These are phyloP conservation scores for Sanghuangporus weigelae DNA, from an alignment of 1,284 basidiomycete species.

Conservation along the genomic window DNA sequence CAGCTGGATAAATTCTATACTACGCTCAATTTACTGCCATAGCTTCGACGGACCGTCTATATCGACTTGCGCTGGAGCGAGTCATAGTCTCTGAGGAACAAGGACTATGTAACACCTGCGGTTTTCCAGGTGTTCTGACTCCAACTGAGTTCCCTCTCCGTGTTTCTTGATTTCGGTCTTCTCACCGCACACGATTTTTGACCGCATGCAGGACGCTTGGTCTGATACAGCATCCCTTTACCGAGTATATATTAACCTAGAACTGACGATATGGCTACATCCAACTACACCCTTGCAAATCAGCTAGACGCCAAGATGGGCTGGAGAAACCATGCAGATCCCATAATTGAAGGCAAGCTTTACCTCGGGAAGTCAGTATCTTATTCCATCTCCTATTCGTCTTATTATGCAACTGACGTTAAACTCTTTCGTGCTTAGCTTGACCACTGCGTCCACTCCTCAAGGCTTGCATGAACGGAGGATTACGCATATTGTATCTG, in stretches of 20 bases:
- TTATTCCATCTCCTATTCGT: background rate
- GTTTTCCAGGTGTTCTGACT: background rate
- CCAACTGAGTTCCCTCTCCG: slow-evolving; percentile 10
- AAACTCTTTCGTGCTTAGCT: background rate
- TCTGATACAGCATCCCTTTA: background rate
- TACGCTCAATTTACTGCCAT: background rate
- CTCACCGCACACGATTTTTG: slow-evolving; percentile 2
- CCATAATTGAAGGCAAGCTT: slow-evolving; percentile 17
- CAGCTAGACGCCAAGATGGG: slow-evolving; percentile 10
- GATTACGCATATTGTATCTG: slow-evolving; percentile 18
- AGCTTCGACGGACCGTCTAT: background rate
- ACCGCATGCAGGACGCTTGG: background rate
- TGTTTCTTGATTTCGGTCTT: background rate
- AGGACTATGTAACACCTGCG: slow-evolving; percentile 2
- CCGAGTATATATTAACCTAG: slow-evolving; percentile 4
- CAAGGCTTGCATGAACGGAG: slow-evolving; percentile 13
- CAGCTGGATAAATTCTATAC: background rate
- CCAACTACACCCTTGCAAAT: slow-evolving; percentile 3
- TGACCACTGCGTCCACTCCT: slow-evolving; percentile 16
- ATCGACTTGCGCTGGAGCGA: background rate
- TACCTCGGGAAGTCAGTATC: slow-evolving; percentile 17
- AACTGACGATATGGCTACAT: background rate
- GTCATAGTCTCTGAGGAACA: slow-evolving; percentile 7
- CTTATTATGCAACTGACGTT: background rate
- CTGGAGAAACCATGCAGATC: slow-evolving; percentile 17